Conservation (phyloP, 2,329 filamentous ascomycete genomes). For the Colletotrichum scovillei region DNA sequence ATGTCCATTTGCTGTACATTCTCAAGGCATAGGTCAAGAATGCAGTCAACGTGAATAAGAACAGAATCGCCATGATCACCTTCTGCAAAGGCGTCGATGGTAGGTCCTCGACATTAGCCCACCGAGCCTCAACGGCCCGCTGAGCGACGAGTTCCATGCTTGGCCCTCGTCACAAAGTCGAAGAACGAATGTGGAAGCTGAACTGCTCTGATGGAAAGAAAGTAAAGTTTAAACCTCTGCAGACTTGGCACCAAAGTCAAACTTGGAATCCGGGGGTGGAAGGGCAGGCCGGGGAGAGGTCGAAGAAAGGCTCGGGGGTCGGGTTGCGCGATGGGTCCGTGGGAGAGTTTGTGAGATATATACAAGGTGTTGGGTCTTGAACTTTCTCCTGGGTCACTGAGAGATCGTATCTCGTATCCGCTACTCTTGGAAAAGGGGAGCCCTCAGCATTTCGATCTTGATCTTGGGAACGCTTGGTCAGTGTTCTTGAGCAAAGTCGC, state of each 20-base stretch:
- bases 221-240: neutral
- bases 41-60: constrained; percentile 42
- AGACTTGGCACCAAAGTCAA: constrained; percentile 2
- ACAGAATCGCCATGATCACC: constrained; percentile 44
- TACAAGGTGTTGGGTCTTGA: neutral
- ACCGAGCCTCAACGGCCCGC: constrained; percentile 8
- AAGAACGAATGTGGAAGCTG: neutral
- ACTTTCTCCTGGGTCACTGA: neutral
- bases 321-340: neutral
- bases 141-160: neutral
- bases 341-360: constrained; percentile 14
- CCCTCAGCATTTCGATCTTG: neutral
- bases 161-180: neutral
- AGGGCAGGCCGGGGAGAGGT: neutral
- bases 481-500: neutral
- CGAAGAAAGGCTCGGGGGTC: neutral
- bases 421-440: neutral
- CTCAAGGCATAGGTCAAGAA: constrained; percentile 42
- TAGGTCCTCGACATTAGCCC: constrained; percentile 41
- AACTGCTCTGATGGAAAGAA: neutral
- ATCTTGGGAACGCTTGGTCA: neutral
- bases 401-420: neutral
- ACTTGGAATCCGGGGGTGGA: neutral
- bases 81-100: constrained; percentile 46
- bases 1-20: constrained; percentile 36